A percentile compares a stretch with the other conserved stretches of the same genome.
These are phyloP conservation scores for Simplicillium aogashimaense DNA, from an alignment of 2,329 filamentous ascomycete species.

Conservation along the genomic window DNA sequence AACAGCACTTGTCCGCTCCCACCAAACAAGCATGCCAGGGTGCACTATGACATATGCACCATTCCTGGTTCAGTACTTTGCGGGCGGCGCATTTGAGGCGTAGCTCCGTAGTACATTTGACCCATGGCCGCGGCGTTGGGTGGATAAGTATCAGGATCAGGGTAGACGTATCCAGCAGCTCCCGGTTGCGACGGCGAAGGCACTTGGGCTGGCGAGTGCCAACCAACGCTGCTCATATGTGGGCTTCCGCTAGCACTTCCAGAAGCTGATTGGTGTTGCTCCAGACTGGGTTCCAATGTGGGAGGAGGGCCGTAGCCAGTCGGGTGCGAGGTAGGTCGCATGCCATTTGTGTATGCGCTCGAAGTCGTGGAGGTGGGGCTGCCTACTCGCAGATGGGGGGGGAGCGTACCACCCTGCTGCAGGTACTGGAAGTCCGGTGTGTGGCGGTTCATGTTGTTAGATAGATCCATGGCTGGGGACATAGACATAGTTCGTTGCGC, in stretches of 20 bases:
- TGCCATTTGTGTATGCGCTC: constrained; percentile 39
- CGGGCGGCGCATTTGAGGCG: constrained; percentile 55
- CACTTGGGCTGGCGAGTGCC: constrained; percentile 76
- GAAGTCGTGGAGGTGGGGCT: constrained; percentile 62
- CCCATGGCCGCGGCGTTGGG: constrained; percentile 46
- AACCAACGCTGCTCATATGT: constrained; percentile 71
- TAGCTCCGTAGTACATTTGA: constrained; percentile 64
- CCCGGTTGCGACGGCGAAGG: constrained; percentile 56
- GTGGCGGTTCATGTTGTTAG: constrained; percentile 58
- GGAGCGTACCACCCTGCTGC: constrained; percentile 62
- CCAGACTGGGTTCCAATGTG: constrained; percentile 76
- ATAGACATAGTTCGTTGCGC: constrained; percentile 70
- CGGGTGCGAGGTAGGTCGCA: constrained; percentile 77
- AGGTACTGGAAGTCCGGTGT: constrained; percentile 62
- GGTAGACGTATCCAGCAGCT: constrained; percentile 63
- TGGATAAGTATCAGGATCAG: constrained; percentile 68
- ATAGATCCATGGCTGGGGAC: constrained; percentile 69
- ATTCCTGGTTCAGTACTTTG: constrained; percentile 61
- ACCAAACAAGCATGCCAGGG: constrained; percentile 4
- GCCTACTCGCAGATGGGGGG: constrained; percentile 69
- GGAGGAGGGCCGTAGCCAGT: constrained; percentile 72
- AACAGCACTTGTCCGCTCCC: too few species aligned
- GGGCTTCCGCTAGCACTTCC: constrained; percentile 74
- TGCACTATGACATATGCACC: constrained; percentile 31
- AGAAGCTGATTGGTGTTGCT: constrained; percentile 58